Evolutionary conservation across 768 basidiomycete species (phyloP).

Genomic region (Kwoniella bestiolae): DNA sequence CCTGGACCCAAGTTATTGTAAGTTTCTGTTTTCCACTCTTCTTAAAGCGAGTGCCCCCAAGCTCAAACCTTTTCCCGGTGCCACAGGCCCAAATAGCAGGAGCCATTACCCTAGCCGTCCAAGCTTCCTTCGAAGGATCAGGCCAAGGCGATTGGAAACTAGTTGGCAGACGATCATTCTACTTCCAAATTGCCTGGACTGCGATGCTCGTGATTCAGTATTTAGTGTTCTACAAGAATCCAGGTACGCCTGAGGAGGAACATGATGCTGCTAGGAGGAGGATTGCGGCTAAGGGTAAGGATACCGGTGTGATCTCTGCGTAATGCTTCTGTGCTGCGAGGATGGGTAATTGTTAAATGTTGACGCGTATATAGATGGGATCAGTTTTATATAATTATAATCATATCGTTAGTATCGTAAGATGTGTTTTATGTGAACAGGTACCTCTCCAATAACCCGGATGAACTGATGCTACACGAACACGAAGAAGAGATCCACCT

Average conservation of each 20-base stretch:
- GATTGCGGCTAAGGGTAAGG: constrained; percentile 36
- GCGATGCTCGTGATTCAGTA: constrained; percentile 35
- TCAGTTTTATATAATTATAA: too few species aligned
- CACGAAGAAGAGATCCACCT: too few species aligned
- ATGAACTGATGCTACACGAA: too few species aligned
- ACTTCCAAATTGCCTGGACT: constrained; percentile 46
- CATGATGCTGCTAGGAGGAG: constrained; percentile 41
- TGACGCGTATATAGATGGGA: too few species aligned
- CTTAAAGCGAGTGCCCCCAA: neutral
- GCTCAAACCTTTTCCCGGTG: neutral
- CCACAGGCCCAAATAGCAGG: constrained; percentile 39
- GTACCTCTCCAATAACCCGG: too few species aligned
- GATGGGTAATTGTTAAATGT: too few species aligned
- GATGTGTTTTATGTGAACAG: too few species aligned
- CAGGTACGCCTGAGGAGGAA: constrained; percentile 45
- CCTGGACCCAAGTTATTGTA: constrained; percentile 45
- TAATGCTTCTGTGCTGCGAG: too few species aligned
- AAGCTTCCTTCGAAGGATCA: constrained; percentile 46
- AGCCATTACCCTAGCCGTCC: constrained; percentile 50
- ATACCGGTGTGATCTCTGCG: constrained; percentile 25
- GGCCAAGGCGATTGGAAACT: constrained; percentile 45
- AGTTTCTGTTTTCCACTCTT: neutral
- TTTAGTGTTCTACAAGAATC: constrained; percentile 41
- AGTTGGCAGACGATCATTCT: constrained; percentile 37
- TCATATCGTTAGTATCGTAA: too few species aligned